These are phyloP conservation scores for Pseudocercospora fuligena DNA, from an alignment of 2,329 filamentous ascomycete species.

Conservation along the genomic window DNA sequence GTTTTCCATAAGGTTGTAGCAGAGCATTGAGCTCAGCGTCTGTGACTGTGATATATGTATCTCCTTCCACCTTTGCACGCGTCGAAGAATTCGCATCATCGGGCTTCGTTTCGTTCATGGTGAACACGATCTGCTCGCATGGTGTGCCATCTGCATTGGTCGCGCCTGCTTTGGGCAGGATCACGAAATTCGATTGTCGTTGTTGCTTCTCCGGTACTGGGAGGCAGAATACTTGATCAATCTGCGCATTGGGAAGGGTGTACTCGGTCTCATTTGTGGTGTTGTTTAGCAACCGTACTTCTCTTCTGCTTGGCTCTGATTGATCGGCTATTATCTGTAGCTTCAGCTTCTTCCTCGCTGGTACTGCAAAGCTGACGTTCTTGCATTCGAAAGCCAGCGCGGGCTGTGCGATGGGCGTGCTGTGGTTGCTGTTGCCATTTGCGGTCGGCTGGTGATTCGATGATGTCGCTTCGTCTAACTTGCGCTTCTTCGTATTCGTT, in stretches of 20 bases:
- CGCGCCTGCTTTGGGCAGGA: constrained; percentile 60
- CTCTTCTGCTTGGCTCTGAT: constrained; percentile 30
- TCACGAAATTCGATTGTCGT: constrained; percentile 66
- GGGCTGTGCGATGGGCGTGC: constrained; percentile 40
- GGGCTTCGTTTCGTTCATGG: constrained; percentile 57
- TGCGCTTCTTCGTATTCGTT: constrained; percentile 53
- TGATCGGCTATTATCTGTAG: constrained; percentile 57
- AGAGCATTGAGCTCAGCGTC: constrained; percentile 55
- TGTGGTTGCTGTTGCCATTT: constrained; percentile 17
- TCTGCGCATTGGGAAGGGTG: constrained; percentile 55
- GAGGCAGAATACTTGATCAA: constrained; percentile 65
- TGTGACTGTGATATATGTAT: constrained; percentile 52
- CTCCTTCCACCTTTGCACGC: constrained; percentile 46
- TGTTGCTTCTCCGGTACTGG: constrained; percentile 69
- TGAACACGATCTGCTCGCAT: constrained; percentile 64
- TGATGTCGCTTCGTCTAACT: constrained; percentile 48
- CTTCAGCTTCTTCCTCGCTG: constrained; percentile 67
- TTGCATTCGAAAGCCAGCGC: constrained; percentile 50
- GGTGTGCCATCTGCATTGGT: constrained; percentile 41
- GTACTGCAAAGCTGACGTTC: constrained; percentile 65
- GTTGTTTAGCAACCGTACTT: constrained; percentile 37
- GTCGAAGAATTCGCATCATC: constrained; percentile 45
- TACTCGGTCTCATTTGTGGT: constrained; percentile 39
- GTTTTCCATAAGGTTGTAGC: constrained; percentile 52
- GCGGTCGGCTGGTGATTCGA: constrained; percentile 7